Conservation (phyloP, 169 alveolate species). For the Eimeria praecox region DNA sequence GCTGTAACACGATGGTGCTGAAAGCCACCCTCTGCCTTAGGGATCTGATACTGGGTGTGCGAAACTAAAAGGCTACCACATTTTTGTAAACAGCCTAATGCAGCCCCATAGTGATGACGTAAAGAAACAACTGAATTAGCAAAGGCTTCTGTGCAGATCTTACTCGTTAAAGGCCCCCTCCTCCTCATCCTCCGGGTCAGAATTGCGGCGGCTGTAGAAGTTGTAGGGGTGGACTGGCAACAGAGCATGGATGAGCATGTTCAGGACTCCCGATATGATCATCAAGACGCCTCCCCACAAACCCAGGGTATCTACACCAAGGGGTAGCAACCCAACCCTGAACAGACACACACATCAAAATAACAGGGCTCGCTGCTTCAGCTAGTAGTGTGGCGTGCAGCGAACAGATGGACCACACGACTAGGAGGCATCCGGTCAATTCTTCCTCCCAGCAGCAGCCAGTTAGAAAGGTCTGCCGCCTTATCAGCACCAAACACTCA, state of each 20-base stretch:
- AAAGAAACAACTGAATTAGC: not conserved
- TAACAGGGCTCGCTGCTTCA: not conserved
- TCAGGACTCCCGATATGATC: conserved; percentile 64
- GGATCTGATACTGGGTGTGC: not conserved
- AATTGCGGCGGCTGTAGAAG: conserved; percentile 56
- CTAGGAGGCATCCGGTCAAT: not conserved
- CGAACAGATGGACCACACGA: not conserved
- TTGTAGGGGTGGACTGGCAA: conserved; percentile 75
- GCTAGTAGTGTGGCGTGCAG: not conserved
- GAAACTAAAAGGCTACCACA: not conserved
- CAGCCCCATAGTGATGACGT: not conserved
- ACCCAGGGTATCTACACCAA: conserved; percentile 76
- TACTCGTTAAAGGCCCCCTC: conserved; percentile 51
- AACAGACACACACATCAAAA: not conserved
- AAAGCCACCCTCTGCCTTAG: not conserved
- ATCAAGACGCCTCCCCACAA: conserved; percentile 64
- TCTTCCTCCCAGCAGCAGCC: not conserved
- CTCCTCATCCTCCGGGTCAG: conserved; percentile 69
- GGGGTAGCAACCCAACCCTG: conserved; percentile 79
- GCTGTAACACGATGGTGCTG: not conserved
- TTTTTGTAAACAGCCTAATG: not conserved
- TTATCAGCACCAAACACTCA: not conserved
- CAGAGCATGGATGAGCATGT: conserved; percentile 55
- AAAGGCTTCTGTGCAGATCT: conserved; percentile 3
- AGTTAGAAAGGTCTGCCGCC: not conserved